Evolutionary conservation across 2,329 filamentous ascomycete species (phyloP), one percentile per base, ranked within the genome.

Genomic region (Plenodomus tracheiphilus): DNA sequence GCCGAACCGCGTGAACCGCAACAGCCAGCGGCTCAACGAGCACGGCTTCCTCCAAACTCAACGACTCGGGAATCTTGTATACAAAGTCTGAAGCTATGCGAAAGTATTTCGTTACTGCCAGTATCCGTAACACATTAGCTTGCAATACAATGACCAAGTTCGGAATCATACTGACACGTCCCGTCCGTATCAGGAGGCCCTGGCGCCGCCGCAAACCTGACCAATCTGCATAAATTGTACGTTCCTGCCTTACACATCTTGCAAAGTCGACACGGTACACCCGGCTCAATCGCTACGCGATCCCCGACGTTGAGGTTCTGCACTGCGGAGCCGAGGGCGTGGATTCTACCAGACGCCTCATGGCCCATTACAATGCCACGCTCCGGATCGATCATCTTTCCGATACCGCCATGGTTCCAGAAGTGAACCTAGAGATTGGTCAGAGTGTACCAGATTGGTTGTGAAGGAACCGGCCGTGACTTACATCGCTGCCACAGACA

Each of bases 321-420:
- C 47, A 96, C 91, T 30, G 86, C 87, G 19, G 89, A 81, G 71
- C 91, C 88, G 44, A 87, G 85, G 16, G 91, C 87, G 58, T 96
- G 80, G 49, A 97, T 75, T 19, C 78, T 85, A 51, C 92, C 93
- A 2, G 91, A 88, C 38, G 90, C 93, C 77, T 97, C 93, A 78
- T 97, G 93, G 61, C 93, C 93, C 38, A 97, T 86, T 63, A 96
- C 89, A 71, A 92, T 73, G 89, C 87, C 68, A 80, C 87, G 59
- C 81, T 80, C 30, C 93, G 92, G 61, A 95, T 86, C 89, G 95
- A 66, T 44, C 17, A 39, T 94, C 58, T 91, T 91, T 15, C 92
- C 92, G 69, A 97, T 97, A 77, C 88, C 89, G 61, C 93, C 93
- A 39, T 88, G 87, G 70, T 94, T 88, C 93, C 92, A 97, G 80